Evolutionary conservation across 495 filamentous ascomycete species (phyloP).

Genomic region (Stereocaulon alpinum): DNA sequence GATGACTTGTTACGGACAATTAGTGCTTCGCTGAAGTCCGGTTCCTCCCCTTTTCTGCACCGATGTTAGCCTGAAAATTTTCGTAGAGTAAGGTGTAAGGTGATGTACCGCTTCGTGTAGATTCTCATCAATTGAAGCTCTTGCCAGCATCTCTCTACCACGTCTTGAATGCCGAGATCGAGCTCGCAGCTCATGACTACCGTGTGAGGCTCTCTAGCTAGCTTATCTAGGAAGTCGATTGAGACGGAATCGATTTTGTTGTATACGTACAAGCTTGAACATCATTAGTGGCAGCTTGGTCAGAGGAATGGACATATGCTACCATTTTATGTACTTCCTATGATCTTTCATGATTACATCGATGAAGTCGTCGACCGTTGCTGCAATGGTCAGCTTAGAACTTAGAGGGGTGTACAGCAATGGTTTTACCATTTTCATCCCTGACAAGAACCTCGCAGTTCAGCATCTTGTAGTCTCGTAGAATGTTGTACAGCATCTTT

Average conservation of each 20-base stretch:
- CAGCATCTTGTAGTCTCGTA: constrained; percentile 96
- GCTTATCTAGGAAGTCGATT: constrained; percentile 80
- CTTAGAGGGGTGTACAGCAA: neutral
- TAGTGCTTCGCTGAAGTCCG: constrained; percentile 83
- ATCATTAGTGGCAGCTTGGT: neutral
- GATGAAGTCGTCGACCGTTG: constrained; percentile 96
- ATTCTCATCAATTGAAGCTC: constrained; percentile 84
- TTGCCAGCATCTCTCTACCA: constrained; percentile 91
- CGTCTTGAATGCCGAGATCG: constrained; percentile 91
- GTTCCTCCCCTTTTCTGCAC: constrained; percentile 70
- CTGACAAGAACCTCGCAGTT: constrained; percentile 94
- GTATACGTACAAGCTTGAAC: constrained; percentile 83
- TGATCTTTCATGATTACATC: constrained; percentile 99
- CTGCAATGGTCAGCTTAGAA: constrained; percentile 29
- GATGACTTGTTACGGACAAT: constrained; percentile 81
- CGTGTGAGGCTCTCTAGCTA: constrained; percentile 87
- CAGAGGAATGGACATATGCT: constrained; percentile 6
- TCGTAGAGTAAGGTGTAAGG: too few relatives aligned
- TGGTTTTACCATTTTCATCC: constrained; percentile 65
- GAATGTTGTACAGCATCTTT: constrained; percentile 93
- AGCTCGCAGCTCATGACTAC: constrained; percentile 97
- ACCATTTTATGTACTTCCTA: constrained; percentile 90
- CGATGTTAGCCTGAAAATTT: too few relatives aligned
- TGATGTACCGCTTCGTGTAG: constrained; percentile 76
- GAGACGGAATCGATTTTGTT: constrained; percentile 99